Base-by-base conservation (phyloP, 2,329 filamentous ascomycete genomes). In the Pyricularia sp. region DNA sequence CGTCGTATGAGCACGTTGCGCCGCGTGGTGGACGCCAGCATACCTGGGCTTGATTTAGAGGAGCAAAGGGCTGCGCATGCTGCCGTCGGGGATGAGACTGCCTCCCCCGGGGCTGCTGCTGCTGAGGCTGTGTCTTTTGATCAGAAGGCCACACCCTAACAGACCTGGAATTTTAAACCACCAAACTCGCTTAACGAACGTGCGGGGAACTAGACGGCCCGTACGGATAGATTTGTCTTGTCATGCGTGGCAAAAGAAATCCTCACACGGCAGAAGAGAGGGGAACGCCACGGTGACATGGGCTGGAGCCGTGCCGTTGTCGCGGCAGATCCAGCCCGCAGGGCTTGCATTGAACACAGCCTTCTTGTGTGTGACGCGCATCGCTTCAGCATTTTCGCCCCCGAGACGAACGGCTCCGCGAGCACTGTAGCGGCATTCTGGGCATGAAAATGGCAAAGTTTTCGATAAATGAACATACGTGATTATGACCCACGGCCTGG, bases 1-100 rank as follows among this genome's bases (percentile, higher is more conserved):
- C 81, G 80, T 70, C 81, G 84, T 64, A 88, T 90, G 86, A 77
- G 70, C 2, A 78, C 86, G 25, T 73, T 90, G 71, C 81, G 81
- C 67, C 84, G 79, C 72, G 82, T 88, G 2, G 82, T 87, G 10
- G 81, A 81, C n/a, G 81, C 83, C n/a, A 80, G 36, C 36, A 61
- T 61, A 26, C 58, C 58, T 30, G 66, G 36, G 11, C 30, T 59
- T 20, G n/a, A 28, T 28, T 28, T 58, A 31, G 58, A 58, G 26
- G 68, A 66, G 20, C 63, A 69, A 64, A 31, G 64, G 36, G 20
- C 63, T 11, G 23, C 64, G 6, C 31, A 69, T 26, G 26, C 50
- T 28, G 58, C n/a, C n/a, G 58, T 12, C 58, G 58, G 58, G 7
- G 58, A 26, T n/a, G 58, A 61, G 9, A n/a, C n/a, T 61, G 58